Conservation (phyloP, 2,329 filamentous ascomycete genomes). For the Fusarium sp. region DNA sequence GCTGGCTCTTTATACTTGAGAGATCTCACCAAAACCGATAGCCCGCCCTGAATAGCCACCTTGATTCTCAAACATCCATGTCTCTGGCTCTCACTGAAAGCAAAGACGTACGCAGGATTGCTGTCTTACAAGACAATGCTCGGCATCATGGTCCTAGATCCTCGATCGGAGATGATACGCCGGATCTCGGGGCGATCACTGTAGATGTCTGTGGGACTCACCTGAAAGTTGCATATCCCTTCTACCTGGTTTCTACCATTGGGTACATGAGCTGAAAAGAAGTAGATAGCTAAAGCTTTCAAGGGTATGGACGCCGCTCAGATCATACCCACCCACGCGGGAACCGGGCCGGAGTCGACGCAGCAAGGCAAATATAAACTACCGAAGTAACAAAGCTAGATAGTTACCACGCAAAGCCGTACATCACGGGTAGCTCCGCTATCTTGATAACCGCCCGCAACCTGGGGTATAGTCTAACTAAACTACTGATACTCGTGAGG, state of each 20-base stretch:
- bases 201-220: neutral
- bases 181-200: conserved; percentile 7
- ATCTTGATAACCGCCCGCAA: conserved; percentile 3
- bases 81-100: neutral
- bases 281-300: neutral
- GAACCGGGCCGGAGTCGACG: neutral
- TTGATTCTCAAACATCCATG: neutral
- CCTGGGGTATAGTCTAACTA: neutral
- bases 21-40: neutral
- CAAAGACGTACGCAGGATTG: neutral
- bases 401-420: neutral
- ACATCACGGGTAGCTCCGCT: neutral
- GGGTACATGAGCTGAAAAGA: neutral
- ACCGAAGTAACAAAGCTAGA: neutral
- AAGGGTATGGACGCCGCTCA: neutral
- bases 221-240: neutral
- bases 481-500: neutral
- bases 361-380: neutral
- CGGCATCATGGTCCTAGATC: neutral
- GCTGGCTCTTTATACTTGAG: conserved; percentile 19
- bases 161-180: neutral
- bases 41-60: neutral
- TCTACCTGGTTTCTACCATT: neutral
- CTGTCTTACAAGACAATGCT: neutral
- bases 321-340: conserved; percentile 1